A percentile compares a stretch with the other conserved stretches of the same genome.
Conservation (phyloP, 305 asterid species). For the Caryopteris hybrid region DNA sequence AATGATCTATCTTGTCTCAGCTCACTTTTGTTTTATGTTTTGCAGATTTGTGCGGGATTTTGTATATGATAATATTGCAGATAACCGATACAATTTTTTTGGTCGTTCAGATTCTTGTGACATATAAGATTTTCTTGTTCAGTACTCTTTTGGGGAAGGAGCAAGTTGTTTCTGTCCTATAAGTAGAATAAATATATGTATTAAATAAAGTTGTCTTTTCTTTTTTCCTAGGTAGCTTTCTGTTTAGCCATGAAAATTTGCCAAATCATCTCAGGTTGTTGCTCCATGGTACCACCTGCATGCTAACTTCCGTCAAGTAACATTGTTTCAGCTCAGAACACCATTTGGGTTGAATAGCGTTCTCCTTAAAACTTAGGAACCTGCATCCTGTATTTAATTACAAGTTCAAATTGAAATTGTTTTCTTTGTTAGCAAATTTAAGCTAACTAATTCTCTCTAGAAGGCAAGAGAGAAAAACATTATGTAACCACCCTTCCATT, state of each 20-base stretch:
- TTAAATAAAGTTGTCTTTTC: neutral
- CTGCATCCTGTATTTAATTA: neutral
- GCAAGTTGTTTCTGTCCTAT: neutral
- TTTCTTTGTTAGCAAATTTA: neutral
- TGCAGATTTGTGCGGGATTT: constrained; percentile 82
- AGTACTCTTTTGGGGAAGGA: constrained; percentile 12
- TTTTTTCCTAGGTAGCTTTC: neutral
- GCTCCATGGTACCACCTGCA: too few species aligned
- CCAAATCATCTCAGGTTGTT: neutral
- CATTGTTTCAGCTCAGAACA: neutral
- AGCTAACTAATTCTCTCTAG: neutral
- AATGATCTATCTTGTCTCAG: neutral
- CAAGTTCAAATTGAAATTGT: neutral
- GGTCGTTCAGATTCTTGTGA: constrained; percentile 90
- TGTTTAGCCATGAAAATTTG: neutral
- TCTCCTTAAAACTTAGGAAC: neutral
- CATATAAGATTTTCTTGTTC: constrained; percentile 30
- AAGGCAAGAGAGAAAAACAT: too few species aligned
- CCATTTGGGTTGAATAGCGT: neutral
- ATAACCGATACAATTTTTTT: constrained; percentile 74
- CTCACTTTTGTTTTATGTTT: constrained; percentile 20
- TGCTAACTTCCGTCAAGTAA: neutral
- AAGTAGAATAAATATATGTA: neutral
- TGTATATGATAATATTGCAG: constrained; percentile 74
- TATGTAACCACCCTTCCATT: neutral